Base-by-base conservation (phyloP, 495 filamentous ascomycete species). In the Wilcoxina mikolae region DNA sequence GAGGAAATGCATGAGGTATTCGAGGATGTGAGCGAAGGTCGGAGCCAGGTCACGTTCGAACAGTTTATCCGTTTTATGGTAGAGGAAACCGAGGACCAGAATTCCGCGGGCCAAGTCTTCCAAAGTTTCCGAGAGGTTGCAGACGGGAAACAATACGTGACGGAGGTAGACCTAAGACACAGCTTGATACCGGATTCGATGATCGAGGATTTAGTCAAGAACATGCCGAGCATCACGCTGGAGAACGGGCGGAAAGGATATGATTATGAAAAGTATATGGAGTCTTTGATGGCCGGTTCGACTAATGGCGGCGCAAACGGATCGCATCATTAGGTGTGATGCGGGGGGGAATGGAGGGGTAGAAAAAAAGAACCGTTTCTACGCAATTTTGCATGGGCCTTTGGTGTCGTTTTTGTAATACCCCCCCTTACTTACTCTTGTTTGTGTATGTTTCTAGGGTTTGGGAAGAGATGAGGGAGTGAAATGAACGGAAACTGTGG, bases 31-130 rank as follows among this genome's bases (percentile, higher is more conserved):
- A 85, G 84, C 54, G 82, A 72, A 25, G 79, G 81, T 1, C 73
- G 76, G 33, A 75, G 79, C 59, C 76, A 81, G 56, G 91, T 98
- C 49, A 90, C 84, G 7, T 98, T 98, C 65, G 91, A 98, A 71
- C 93, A 95, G 68, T 98, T 98, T 66, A 98, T 98, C 68, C 78
- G 84, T 22, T 98, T 96, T 71, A 98, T 98, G 91, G 91, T 98
- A 5, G 86, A 88, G 60, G 90, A 94, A 35, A 96, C 93, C 0
- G 91, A 98, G 68, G 91, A 98, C 64, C 91, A 98, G 68, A 95
- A 96, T 62, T 94, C 87, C 17, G 93, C 91, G 20, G 91, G 95
- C 69, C 91, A 98, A 65, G 93, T 96, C 0, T 95, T 87, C 70
- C 91, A 96, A 70, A 86, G 80, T 65, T 98, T 98, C 76, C 78